Evolutionary conservation across 164 flowering plant genomes (phyloP).

Genomic region (Tetrastigma voinierianum): DNA sequence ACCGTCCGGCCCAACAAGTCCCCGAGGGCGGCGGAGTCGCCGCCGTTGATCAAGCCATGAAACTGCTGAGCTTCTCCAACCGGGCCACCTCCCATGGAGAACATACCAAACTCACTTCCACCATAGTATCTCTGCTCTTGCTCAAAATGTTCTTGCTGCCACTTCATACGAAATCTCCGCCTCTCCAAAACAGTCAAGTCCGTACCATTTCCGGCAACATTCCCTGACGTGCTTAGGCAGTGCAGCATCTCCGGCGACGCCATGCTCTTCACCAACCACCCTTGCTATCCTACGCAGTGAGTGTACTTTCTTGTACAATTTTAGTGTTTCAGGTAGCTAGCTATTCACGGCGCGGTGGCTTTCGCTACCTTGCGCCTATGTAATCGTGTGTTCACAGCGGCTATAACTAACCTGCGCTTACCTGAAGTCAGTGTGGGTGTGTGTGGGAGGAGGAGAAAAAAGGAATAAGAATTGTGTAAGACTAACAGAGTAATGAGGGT

Average conservation of each 20-base stretch:
- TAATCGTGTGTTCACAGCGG: no score
- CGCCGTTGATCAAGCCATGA: conserved; percentile 21
- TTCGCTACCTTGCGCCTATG: no score
- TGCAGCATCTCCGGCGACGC: conserved; percentile 52
- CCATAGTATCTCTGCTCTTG: conserved; percentile 23
- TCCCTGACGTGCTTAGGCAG: conserved; percentile 27
- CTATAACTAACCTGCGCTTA: no score
- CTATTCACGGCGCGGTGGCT: no score
- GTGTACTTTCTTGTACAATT: no score
- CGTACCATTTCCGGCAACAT: conserved; percentile 27
- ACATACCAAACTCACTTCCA: conserved; percentile 29
- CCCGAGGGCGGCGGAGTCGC: conserved; percentile 22
- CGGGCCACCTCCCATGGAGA: conserved; percentile 13
- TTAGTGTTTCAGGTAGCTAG: no score
- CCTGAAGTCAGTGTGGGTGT: neutral
- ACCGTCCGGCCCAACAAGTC: conserved; percentile 29
- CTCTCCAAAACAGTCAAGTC: conserved; percentile 60
- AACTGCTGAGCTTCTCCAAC: conserved; percentile 20
- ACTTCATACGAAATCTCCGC: conserved; percentile 52
- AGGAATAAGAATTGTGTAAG: conserved; percentile 1
- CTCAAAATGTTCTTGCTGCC: conserved; percentile 42
- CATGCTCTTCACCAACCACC: conserved; percentile 28
- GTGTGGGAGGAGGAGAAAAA: conserved; percentile 3
- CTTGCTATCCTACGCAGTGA: no score
- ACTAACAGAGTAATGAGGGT: neutral